Conservation (phyloP, 805 yeast genomes). For the Candida berthetii region DNA sequence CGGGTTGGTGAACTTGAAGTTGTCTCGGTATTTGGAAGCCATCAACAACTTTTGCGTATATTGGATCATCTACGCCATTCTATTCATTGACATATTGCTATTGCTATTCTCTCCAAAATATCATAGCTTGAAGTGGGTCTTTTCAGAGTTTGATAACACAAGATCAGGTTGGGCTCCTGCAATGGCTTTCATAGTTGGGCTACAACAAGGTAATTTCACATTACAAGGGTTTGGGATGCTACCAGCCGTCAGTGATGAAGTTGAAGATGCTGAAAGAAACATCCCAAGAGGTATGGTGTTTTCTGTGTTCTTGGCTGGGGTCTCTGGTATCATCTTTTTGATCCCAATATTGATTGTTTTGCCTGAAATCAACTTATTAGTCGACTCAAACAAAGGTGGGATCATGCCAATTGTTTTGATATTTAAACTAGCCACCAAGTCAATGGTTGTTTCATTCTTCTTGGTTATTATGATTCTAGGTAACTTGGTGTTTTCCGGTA, state of each 20-base stretch:
- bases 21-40: slow-evolving; percentile 51
- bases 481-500: slow-evolving; percentile 67
- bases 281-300: slow-evolving; percentile 69
- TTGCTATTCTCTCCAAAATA: slow-evolving; percentile 51
- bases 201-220: slow-evolving; percentile 74
- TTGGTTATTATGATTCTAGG: slow-evolving; percentile 62
- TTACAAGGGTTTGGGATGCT: slow-evolving; percentile 80
- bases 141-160: slow-evolving; percentile 63
- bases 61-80: slow-evolving; percentile 69
- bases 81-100: slow-evolving; percentile 59
- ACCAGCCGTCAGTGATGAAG: slow-evolving; percentile 80
- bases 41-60: slow-evolving; percentile 65
- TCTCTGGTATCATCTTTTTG: slow-evolving; percentile 68
- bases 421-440: slow-evolving; percentile 64
- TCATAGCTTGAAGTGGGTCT: slow-evolving; percentile 50
- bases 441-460: slow-evolving; percentile 62
- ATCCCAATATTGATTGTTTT: slow-evolving; percentile 66
- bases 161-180: slow-evolving; percentile 73
- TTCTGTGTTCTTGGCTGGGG: slow-evolving; percentile 56
- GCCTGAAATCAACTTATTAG: slow-evolving; percentile 53
- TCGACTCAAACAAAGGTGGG: slow-evolving; percentile 59
- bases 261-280: slow-evolving; percentile 63
- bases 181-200: slow-evolving; percentile 68
- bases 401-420: slow-evolving; percentile 76
- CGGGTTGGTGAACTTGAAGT: slow-evolving; percentile 56